Conservation (phyloP, 441 rosid species). For the Gossypium lobatum region DNA sequence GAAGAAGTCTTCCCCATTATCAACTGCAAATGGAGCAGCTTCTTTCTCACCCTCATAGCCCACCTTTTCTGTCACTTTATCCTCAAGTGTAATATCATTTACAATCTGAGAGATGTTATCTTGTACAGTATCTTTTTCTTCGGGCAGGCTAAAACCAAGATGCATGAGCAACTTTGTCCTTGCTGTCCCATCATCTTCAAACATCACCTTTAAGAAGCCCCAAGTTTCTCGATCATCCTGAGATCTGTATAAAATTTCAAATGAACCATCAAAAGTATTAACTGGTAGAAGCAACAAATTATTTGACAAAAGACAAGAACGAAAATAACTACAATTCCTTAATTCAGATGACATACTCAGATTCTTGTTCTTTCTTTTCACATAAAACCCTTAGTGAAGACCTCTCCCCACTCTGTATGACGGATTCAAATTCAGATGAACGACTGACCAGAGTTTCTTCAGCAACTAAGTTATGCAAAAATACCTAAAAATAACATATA, state of each 20-base stretch:
- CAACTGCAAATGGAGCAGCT: conserved; percentile 48
- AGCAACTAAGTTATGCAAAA: conserved; percentile 66
- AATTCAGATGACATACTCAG: conserved; percentile 58
- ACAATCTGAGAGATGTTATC: conserved; percentile 53
- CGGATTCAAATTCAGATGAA: conserved; percentile 89
- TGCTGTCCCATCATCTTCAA: conserved; percentile 93
- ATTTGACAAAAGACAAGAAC: conserved; percentile 5
- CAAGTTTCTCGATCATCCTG: conserved; percentile 91
- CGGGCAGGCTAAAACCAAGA: conserved; percentile 85
- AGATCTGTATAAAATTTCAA: conserved; percentile 43
- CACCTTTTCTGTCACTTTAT: conserved; percentile 38
- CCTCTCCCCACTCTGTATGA: conserved; percentile 84
- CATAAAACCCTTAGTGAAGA: conserved; percentile 67
- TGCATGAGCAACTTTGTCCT: conserved; percentile 85
- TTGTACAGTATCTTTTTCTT: conserved; percentile 41
- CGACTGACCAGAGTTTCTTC: conserved; percentile 76
- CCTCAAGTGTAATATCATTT: conserved; percentile 48
- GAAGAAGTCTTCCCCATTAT: conserved; percentile 97
- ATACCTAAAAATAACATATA: conserved; percentile 45
- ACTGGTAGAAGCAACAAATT: conserved; percentile 15
- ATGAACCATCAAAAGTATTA: conserved; percentile 15
- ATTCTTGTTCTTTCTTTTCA: conserved; percentile 75
- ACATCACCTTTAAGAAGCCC: conserved; percentile 90
- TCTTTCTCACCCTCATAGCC: conserved; percentile 39
- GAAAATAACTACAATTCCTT: conserved; percentile 11